These are phyloP conservation scores for Ophiostoma perfectum DNA, from an alignment of 2,329 filamentous ascomycete species.

Conservation along the genomic window DNA sequence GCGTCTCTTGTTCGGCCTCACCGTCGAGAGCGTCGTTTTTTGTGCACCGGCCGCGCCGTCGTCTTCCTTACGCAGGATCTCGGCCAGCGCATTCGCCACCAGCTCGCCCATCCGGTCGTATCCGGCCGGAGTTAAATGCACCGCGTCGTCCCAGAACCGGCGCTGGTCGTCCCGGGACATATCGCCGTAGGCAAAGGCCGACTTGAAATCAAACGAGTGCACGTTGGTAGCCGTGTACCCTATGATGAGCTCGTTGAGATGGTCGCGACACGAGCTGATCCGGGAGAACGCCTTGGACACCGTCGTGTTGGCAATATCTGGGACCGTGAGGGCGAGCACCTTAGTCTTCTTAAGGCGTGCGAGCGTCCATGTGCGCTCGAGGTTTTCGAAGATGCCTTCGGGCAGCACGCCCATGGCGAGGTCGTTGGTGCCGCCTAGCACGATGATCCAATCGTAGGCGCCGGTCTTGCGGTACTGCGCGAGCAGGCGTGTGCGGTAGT, in stretches of 20 bases:
- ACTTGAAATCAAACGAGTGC: constrained; percentile 54
- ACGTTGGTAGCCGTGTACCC: constrained; percentile 44
- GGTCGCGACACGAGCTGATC: constrained; percentile 22
- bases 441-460: constrained; percentile 56
- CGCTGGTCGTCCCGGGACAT: constrained; percentile 43
- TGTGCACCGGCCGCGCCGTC: constrained; percentile 27
- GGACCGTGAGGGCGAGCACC: constrained; percentile 59
- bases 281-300: constrained; percentile 9
- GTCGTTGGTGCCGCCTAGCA: constrained; percentile 63
- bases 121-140: constrained; percentile 54
- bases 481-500: constrained; percentile 29
- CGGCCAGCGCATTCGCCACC: constrained; percentile 49
- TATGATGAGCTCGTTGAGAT: constrained; percentile 51
- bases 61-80: constrained; percentile 39
- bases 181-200: constrained; percentile 48
- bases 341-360: constrained; percentile 46
- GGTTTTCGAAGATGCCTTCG: constrained; percentile 43
- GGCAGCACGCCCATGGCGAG: constrained; percentile 39
- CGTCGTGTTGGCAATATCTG: constrained; percentile 40
- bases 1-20: constrained; percentile 21
- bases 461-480: constrained; percentile 11
- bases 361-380: constrained; percentile 48
- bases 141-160: constrained; percentile 55
- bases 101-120: constrained; percentile 59
- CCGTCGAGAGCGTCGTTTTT: not conserved